These are phyloP conservation scores for Wickerhamiella brachini DNA, from an alignment of 805 yeast species.

Conservation along the genomic window DNA sequence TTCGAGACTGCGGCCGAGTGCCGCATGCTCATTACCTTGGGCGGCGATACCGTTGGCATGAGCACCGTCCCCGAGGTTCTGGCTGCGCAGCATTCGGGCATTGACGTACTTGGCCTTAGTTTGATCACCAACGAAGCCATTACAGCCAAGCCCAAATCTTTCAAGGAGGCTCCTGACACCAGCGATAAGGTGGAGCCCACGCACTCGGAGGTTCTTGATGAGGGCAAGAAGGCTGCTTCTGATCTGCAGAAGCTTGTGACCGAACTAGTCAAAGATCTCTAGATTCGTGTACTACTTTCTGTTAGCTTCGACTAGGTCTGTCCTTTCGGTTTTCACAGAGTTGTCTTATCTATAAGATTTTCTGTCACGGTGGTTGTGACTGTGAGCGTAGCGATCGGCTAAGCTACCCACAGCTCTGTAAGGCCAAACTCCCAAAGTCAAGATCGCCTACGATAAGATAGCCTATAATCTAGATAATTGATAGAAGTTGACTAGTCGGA, in stretches of 20 bases:
- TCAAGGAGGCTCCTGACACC: constrained; percentile 7
- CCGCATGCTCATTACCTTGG: constrained; percentile 51
- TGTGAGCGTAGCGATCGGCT: too few species aligned
- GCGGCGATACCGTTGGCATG: constrained; percentile 96
- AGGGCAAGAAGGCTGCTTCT: constrained; percentile 63
- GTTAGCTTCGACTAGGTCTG: background rate
- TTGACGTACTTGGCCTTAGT: constrained; percentile 72
- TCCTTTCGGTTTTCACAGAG: too few species aligned
- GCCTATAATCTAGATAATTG: too few species aligned
- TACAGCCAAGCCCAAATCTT: constrained; percentile 23
- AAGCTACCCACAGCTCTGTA: too few species aligned
- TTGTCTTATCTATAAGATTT: too few species aligned
- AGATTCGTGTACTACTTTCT: too few species aligned
- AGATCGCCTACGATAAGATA: too few species aligned
- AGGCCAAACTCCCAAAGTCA: too few species aligned
- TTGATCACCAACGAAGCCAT: constrained; percentile 78
- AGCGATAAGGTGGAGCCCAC: constrained; percentile 43
- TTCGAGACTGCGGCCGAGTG: constrained; percentile 88
- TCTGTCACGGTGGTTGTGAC: too few species aligned
- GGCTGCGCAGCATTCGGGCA: constrained; percentile 78
- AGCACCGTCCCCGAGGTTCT: constrained; percentile 94
- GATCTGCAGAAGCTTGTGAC: constrained; percentile 63
- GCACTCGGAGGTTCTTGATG: constrained; percentile 82
- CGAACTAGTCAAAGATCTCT: constrained; percentile 10
- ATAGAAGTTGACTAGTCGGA: constrained; percentile 42